Percentiles rank a stretch among this genome's conserved stretches.
Evolutionary conservation across 176 grass and related monocot species (phyloP).

Genomic region (Avena eriantha): DNA sequence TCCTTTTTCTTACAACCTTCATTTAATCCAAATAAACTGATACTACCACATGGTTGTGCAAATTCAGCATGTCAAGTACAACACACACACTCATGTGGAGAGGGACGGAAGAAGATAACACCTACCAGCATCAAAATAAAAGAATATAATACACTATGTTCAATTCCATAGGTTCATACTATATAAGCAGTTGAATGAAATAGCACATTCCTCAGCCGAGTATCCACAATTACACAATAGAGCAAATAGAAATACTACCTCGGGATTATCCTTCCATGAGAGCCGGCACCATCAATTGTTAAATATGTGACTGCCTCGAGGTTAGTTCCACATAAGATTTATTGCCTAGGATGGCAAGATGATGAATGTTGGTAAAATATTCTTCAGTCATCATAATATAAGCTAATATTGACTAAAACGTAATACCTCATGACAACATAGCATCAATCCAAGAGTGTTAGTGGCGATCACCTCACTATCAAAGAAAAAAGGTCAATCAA

Average conservation of each 20-base stretch:
- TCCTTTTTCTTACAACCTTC: not conserved
- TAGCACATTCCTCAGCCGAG: not conserved
- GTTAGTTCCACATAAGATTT: too few relatives aligned
- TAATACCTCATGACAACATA: conserved; percentile 86
- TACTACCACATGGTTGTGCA: not conserved
- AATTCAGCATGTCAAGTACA: conserved; percentile 4
- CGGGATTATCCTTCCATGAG: too few relatives aligned
- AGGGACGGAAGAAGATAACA: not conserved
- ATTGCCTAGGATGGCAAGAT: too few relatives aligned
- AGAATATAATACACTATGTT: not conserved
- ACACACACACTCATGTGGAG: not conserved
- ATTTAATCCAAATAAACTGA: conserved; percentile 31
- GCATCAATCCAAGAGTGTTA: conserved; percentile 90
- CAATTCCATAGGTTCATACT: not conserved
- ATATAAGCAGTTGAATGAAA: conserved; percentile 30
- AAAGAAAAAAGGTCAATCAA: conserved; percentile 36
- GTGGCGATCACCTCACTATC: conserved; percentile 91
- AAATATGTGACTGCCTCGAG: too few relatives aligned
- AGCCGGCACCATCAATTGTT: too few relatives aligned
- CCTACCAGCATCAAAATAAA: not conserved
- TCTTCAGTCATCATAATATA: conserved; percentile 14
- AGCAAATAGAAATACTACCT: conserved; percentile 20
- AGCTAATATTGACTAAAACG: conserved; percentile 35
- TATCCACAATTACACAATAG: conserved; percentile 16
- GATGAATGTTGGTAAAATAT: too few relatives aligned